A percentile compares a stretch with the other conserved stretches of the same genome.
Conservation (phyloP, 106 monocot species). For the Amphibolis antarctica region DNA sequence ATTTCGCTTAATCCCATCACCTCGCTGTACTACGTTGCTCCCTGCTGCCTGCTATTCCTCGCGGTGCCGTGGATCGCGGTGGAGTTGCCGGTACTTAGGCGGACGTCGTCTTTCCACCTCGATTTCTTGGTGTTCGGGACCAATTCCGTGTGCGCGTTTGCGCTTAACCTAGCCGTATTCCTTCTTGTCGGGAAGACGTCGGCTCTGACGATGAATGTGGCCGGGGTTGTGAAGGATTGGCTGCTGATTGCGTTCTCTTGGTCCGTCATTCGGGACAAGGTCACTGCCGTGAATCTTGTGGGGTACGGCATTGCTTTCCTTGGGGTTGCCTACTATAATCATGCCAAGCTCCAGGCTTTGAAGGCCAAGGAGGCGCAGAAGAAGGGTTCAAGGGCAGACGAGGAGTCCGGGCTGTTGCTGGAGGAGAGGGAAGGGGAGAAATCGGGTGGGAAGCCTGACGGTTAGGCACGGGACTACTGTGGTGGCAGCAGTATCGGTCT, state of each 20-base stretch:
- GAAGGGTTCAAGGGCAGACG: constrained; percentile 11
- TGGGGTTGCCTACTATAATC: constrained; percentile 25
- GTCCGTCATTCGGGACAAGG: constrained; percentile 61
- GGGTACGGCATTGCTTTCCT: constrained; percentile 36
- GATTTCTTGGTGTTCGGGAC: constrained; percentile 87
- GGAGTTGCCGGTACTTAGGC: constrained; percentile 59
- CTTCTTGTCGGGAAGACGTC: constrained; percentile 91
- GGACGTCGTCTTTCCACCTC: constrained; percentile 67
- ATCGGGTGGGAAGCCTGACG: neutral
- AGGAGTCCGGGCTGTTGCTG: neutral
- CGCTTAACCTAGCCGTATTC: constrained; percentile 91
- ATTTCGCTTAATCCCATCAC: constrained; percentile 49
- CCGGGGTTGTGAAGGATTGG: constrained; percentile 98
- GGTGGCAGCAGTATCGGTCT: no score
- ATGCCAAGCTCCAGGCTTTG: constrained; percentile 17
- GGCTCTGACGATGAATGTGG: constrained; percentile 84
- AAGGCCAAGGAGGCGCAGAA: constrained; percentile 26
- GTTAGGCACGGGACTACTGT: neutral
- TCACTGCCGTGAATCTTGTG: constrained; percentile 47
- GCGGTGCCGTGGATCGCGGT: constrained; percentile 79
- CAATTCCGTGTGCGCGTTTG: constrained; percentile 86
- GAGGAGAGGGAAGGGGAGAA: neutral
- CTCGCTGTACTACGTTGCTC: constrained; percentile 14
- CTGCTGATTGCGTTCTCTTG: constrained; percentile 91
- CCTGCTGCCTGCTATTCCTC: constrained; percentile 73